Base-by-base conservation (phyloP, 306 rosid species). In the Trifolium fragiferum region DNA sequence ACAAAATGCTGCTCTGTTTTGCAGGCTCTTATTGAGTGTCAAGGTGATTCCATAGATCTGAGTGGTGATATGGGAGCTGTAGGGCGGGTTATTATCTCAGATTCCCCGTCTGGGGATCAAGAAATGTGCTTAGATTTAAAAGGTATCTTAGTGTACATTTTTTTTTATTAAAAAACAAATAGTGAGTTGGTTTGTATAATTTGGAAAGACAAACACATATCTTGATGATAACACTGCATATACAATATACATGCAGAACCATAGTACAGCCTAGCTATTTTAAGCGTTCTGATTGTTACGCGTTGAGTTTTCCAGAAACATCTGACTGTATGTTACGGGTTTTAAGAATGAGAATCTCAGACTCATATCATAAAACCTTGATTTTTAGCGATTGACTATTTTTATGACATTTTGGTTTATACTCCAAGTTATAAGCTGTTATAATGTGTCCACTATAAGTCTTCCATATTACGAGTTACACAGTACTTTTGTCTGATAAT, bases 1-100 rank as follows among this genome's bases (percentile, higher is more conserved):
- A 76, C 66, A 11, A 73, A 55, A 68, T 32, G 72, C 20, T 76
- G 76, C 69, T 61, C 41, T 53, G 19, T 68, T 82, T 41, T 76
- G 80, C 86, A 91, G 98, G 96, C 91, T 13, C 97, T 94, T 61
- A 78, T 94, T 79, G 98, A 94, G 81, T 90, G 97, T 83, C 96
- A 91, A 90, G 96, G 93, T 80, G 93, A 87, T 76, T 90, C 98
- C 41, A 91, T 94, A 76, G 96, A 94, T 81, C 84, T 90, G 84
- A 87, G 93, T 66, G 97, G 98, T 8, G 98, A 94, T 81, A 68
- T 94, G 82, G 98, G 98, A 8, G 91, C 93, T 69, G 95, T 90
- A 50, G 98, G 98, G 54, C 90, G 96, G 62, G 53, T 94, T 65
- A 72, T 93, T 6, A 68, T 94, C 76, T 91, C 96, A 32, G 89